Evolutionary conservation across 345 rosid species (phyloP).

Genomic region (Salix udensis): DNA sequence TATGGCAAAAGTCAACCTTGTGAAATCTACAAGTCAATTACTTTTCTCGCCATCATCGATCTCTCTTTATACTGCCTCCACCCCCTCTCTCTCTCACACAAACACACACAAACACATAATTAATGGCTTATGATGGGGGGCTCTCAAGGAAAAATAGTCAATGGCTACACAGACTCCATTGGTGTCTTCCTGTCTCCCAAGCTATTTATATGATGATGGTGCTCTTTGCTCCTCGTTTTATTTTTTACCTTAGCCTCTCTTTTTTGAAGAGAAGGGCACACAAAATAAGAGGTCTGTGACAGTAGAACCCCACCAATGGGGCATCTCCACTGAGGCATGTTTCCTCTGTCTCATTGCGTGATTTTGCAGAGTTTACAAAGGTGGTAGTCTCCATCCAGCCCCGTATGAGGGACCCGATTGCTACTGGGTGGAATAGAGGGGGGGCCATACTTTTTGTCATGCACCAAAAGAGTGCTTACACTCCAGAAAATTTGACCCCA

Average conservation of each 20-base stretch:
- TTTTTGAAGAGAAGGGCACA: constrained; percentile 1
- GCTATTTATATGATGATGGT: constrained; percentile 14
- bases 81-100: background rate
- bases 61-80: constrained; percentile 1
- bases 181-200: constrained; percentile 55
- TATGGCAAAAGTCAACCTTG: constrained; percentile 36
- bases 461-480: constrained; percentile 36
- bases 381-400: constrained; percentile 26
- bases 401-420: constrained; percentile 23
- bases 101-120: constrained; percentile 16
- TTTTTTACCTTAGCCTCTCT: constrained; percentile 1
- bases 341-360: constrained; percentile 32
- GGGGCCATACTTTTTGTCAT: constrained; percentile 45
- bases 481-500: constrained; percentile 26
- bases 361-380: constrained; percentile 24
- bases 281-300: constrained; percentile 12
- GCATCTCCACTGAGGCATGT: constrained; percentile 23
- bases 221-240: background rate
- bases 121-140: constrained; percentile 35
- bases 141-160: constrained; percentile 29
- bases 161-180: constrained; percentile 43
- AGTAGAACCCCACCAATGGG: constrained; percentile 25
- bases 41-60: constrained; percentile 25
- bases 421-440: constrained; percentile 12
- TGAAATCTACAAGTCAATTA: constrained; percentile 40